Conservation (phyloP, 2,329 filamentous ascomycete species). For the Trichothecium roseum region DNA sequence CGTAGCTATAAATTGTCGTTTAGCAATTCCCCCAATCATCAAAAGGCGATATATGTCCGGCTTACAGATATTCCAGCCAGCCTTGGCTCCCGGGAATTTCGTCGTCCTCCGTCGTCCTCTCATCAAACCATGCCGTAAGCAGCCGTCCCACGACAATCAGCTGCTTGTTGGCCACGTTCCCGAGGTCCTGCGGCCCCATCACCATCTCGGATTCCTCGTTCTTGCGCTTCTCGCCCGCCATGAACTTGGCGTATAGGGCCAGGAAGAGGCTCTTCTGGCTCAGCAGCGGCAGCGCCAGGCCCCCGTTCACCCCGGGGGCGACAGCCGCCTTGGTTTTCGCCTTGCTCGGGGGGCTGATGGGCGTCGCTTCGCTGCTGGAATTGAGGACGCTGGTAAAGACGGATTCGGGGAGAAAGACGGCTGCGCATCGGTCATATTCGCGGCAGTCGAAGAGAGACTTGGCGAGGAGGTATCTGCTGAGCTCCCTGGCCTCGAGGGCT, state of each 20-base stretch:
- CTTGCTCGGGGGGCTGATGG: conserved; percentile 41
- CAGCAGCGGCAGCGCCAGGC: conserved; percentile 39
- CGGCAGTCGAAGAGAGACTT: conserved; percentile 93
- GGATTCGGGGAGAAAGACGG: conserved; percentile 77
- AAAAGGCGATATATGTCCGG: conserved; percentile 2
- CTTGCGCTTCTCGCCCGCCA: conserved; percentile 90
- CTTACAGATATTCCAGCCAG: conserved; percentile 79
- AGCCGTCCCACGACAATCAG: conserved; percentile 64
- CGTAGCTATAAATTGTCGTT: conserved; percentile 48
- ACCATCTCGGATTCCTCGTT: conserved; percentile 98
- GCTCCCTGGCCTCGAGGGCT: conserved; percentile 65
- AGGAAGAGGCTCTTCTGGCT: conserved; percentile 92
- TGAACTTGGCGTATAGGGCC: conserved; percentile 81
- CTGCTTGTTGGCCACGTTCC: conserved; percentile 77
- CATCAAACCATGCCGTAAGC: conserved; percentile 71
- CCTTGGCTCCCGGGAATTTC: conserved; percentile 61
- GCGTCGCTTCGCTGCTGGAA: conserved; percentile 27
- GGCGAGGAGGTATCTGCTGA: conserved; percentile 76
- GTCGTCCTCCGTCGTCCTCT: conserved; percentile 47
- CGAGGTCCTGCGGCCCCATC: conserved; percentile 82
- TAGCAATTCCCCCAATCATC: neutral
- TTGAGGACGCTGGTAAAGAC: conserved; percentile 57
- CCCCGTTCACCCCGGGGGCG: conserved; percentile 10
- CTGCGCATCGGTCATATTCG: conserved; percentile 88
- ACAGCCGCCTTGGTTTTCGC: conserved; percentile 37